A percentile compares a stretch with the other conserved stretches of the same genome.
These are phyloP conservation scores for Penicillium waksmanii DNA, from an alignment of 495 filamentous ascomycete species.

Conservation along the genomic window DNA sequence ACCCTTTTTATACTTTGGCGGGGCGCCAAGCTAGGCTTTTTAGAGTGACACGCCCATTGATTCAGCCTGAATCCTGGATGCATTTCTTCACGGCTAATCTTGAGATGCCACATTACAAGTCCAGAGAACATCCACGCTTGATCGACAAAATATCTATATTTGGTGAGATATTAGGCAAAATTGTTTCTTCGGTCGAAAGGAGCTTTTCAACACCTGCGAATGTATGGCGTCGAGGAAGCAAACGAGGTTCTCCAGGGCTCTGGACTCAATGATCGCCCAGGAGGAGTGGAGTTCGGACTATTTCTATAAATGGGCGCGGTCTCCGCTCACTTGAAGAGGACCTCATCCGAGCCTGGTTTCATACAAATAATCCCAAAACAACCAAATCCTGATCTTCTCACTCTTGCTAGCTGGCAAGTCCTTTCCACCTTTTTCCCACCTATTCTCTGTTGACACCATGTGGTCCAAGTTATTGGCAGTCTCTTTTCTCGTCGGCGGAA, in stretches of 20 bases:
- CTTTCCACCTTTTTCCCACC: not conserved
- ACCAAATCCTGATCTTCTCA: not conserved
- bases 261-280: too few relatives aligned
- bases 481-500: conserved; percentile 22
- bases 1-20: not conserved
- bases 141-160: not conserved
- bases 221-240: not conserved
- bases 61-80: not conserved
- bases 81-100: not conserved
- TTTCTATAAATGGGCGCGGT: not conserved
- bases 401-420: not conserved
- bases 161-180: not conserved
- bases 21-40: not conserved
- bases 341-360: not conserved
- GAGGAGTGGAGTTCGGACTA: not conserved
- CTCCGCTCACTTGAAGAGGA: not conserved
- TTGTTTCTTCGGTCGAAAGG: not conserved
- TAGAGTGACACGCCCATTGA: not conserved
- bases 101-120: not conserved
- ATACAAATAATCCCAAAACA: not conserved
- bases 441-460: conserved; percentile 10
- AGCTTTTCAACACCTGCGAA: not conserved
- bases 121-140: not conserved
- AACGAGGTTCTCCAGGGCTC: not conserved
- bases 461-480: conserved; percentile 14